Evolutionary conservation across 345 rosid genomes (phyloP), one percentile per base, ranked within the genome.

Genomic region (Arabis hirsuta): DNA sequence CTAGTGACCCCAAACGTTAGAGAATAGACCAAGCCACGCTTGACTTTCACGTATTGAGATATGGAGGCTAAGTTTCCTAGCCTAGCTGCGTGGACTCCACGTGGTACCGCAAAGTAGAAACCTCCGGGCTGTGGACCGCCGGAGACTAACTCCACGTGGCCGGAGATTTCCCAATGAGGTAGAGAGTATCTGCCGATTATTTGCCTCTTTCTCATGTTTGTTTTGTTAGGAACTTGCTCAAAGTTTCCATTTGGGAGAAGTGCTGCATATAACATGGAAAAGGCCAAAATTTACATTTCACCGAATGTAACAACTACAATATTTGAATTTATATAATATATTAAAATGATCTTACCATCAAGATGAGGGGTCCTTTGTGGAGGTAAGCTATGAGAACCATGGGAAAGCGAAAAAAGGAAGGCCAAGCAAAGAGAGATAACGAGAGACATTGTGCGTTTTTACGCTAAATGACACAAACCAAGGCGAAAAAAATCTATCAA

Each of bases 91-190:
- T 88, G 97, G 55, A 73, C 72, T 1, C 97, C 98, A 0, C 96
- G 89, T 1, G 98, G 93, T 27, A 93, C 77, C 1, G 85, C 60
- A 0, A 84, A 74, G 75, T 68, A 90, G 76, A 93, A 88, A 4
- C 98, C 94, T 0, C 98, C 90, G 0, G 97, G 96, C 58, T 90
- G 96, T 1, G 96, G 93, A 51, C 98, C 98, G 0, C 91, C 93
- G 0, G 90, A 83, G 56, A 92, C 81, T 63, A 74, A 81, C 82
- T 92, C 93, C 5, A 90, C 96, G 26, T 85, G 67, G 58, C 97
- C 96, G 1, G 67, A 42, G 73, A 84, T 86, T 77, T 84, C 84
- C 98, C 98, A 90, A 4, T 74, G 81, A 7, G 98, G 97, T 22
- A 93, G 96, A 8, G 98, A 90, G 82, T 87, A 41, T 71, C 81